These are phyloP conservation scores for Trichopus zeylanicus DNA, from an alignment of 116 monocot genomes.

Conservation along the genomic window DNA sequence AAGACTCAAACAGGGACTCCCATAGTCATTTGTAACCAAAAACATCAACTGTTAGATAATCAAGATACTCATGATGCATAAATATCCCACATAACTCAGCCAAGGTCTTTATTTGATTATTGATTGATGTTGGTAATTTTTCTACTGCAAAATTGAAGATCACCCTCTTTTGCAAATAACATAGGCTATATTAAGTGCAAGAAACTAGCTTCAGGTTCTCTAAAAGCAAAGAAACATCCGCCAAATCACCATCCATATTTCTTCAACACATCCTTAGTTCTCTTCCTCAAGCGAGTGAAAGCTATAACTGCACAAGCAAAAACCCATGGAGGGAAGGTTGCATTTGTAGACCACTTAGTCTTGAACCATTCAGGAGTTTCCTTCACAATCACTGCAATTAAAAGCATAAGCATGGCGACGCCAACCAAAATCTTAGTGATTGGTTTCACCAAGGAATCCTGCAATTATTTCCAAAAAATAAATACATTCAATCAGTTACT, in stretches of 20 bases:
- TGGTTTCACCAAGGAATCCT: constrained; percentile 87
- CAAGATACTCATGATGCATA: too few species aligned
- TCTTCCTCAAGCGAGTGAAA: constrained; percentile 73
- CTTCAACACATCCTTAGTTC: constrained; percentile 67
- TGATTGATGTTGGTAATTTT: too few species aligned
- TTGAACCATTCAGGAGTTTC: constrained; percentile 63
- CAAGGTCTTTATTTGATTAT: too few species aligned
- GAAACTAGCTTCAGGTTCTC: too few species aligned
- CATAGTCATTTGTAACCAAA: too few species aligned
- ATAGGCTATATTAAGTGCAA: neutral
- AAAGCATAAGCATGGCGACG: constrained; percentile 36
- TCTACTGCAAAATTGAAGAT: too few species aligned
- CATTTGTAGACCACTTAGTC: constrained; percentile 16
- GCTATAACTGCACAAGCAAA: constrained; percentile 66
- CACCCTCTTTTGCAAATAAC: too few species aligned
- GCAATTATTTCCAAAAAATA: neutral
- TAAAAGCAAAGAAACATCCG: too few species aligned
- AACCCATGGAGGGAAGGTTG: constrained; percentile 79
- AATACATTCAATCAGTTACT: too few species aligned
- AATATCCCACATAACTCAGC: too few species aligned
- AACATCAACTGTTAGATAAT: too few species aligned
- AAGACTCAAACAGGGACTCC: too few species aligned
- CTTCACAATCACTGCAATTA: constrained; percentile 50
- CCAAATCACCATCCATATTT: constrained; percentile 49
- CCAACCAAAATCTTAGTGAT: constrained; percentile 70